Evolutionary conservation across 2,329 filamentous ascomycete species (phyloP).

Genomic region (Trichoderma simmonsii): DNA sequence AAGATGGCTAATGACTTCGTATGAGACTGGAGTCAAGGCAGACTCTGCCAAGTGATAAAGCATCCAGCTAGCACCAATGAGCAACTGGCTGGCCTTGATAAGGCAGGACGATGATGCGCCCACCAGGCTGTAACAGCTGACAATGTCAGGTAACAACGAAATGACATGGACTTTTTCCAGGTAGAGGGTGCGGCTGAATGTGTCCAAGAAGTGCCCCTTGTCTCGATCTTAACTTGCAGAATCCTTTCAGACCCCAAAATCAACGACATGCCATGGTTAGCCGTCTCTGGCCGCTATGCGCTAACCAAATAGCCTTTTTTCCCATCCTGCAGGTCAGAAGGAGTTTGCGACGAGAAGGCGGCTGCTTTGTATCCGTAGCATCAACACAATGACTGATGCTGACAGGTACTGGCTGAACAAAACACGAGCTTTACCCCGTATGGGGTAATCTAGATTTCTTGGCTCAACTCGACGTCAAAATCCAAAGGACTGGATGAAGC

Average conservation of each 20-base stretch:
- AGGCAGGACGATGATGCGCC: background rate
- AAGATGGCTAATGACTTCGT: background rate
- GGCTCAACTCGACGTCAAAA: background rate
- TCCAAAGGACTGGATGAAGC: background rate
- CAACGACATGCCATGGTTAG: background rate
- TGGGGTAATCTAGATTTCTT: conserved; percentile 3
- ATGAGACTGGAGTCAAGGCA: background rate
- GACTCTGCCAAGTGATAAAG: background rate
- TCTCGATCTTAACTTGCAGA: background rate
- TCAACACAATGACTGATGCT: background rate
- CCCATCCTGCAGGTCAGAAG: background rate
- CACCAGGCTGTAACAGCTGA: background rate
- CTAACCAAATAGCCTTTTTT: background rate
- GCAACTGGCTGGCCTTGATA: background rate
- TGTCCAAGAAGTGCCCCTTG: background rate
- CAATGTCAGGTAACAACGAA: background rate
- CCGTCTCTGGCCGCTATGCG: background rate
- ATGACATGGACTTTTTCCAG: background rate
- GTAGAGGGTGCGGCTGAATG: background rate
- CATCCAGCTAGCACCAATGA: background rate
- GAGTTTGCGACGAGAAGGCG: background rate
- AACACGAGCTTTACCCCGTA: background rate
- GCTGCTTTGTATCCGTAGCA: background rate
- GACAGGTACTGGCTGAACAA: background rate
- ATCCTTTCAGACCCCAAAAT: background rate